phyloP scores from a whole-genome alignment of 2,329 filamentous ascomycete genomes.

The Cadophora gregata region DNA sequence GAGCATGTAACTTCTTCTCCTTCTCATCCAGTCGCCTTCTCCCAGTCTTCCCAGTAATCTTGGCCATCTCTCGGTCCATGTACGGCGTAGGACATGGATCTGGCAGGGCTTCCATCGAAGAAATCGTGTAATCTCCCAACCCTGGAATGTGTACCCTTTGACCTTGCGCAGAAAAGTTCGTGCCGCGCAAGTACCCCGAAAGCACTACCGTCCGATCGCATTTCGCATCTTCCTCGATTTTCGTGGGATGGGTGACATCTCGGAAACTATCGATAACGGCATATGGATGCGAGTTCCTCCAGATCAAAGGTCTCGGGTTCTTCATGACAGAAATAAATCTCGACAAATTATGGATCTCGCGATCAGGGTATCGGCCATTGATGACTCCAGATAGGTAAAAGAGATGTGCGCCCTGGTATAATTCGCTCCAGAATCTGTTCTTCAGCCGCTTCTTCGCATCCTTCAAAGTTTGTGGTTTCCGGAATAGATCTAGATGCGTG shows the following conservation, averaged over 20 bases:
- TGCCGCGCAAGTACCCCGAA: constrained; percentile 92
- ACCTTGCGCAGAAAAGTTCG: constrained; percentile 86
- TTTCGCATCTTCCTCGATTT: constrained; percentile 85
- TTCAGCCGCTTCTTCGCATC: constrained; percentile 96
- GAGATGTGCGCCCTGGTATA: constrained; percentile 95
- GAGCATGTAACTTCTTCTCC: constrained; percentile 94
- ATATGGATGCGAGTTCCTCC: constrained; percentile 96
- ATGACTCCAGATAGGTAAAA: constrained; percentile 97
- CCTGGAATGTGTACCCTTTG: constrained; percentile 92
- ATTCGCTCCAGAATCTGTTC: constrained; percentile 93
- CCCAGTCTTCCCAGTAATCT: constrained; percentile 81
- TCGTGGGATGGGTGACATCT: constrained; percentile 91
- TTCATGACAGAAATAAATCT: constrained; percentile 99
- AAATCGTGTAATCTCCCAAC: constrained; percentile 85
- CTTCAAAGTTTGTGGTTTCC: constrained; percentile 89
- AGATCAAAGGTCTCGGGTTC: constrained; percentile 93
- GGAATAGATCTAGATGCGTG: constrained; percentile 94
- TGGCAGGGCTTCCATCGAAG: constrained; percentile 83
- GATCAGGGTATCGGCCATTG: constrained; percentile 94
- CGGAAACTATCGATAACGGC: constrained; percentile 91
- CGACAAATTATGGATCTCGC: constrained; percentile 94
- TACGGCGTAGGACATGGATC: constrained; percentile 95
- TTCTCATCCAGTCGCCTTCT: constrained; percentile 89
- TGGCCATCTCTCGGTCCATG: constrained; percentile 86
- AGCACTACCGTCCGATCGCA: constrained; percentile 91